phyloP scores from a whole-genome alignment of 768 basidiomycete genomes.

The Daedaleopsis sinensis region DNA sequence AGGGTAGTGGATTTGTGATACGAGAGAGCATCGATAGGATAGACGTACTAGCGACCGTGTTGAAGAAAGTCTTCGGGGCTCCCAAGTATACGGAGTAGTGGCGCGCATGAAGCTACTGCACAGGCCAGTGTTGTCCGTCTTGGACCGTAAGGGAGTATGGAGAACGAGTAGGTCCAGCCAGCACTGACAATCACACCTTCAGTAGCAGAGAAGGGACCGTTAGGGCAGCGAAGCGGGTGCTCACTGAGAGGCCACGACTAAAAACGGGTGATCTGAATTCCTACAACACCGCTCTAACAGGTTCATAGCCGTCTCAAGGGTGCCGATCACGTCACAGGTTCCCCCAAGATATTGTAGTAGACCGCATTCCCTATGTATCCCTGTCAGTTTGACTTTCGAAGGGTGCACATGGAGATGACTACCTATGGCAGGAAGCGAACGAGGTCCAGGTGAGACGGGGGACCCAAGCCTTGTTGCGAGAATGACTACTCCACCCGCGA shows the following conservation, averaged over 20 bases:
- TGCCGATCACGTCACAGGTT: constrained; percentile 66
- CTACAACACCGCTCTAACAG: constrained; percentile 69
- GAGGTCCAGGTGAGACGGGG: not conserved
- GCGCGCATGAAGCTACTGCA: not conserved
- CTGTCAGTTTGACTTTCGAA: not conserved
- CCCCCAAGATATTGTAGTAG: constrained; percentile 64
- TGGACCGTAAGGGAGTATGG: constrained; percentile 1
- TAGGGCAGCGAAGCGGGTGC: not conserved
- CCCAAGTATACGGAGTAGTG: not conserved
- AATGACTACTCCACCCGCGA: not conserved
- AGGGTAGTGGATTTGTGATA: constrained; percentile 15
- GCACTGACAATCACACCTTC: not conserved
- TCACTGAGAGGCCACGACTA: not conserved
- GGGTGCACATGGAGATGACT: no score
- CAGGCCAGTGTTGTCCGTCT: not conserved
- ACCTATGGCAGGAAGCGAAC: no score
- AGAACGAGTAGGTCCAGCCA: not conserved
- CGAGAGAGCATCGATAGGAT: not conserved
- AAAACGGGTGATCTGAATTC: constrained; percentile 60
- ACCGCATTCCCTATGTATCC: constrained; percentile 55
- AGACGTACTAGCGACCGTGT: constrained; percentile 5
- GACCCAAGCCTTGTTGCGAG: not conserved
- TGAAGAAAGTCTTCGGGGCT: not conserved
- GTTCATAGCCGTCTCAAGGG: constrained; percentile 56
- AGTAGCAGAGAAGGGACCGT: not conserved